Base-by-base conservation (phyloP, 1,139 yeast species). In the Lodderomyces metapsilosis region DNA sequence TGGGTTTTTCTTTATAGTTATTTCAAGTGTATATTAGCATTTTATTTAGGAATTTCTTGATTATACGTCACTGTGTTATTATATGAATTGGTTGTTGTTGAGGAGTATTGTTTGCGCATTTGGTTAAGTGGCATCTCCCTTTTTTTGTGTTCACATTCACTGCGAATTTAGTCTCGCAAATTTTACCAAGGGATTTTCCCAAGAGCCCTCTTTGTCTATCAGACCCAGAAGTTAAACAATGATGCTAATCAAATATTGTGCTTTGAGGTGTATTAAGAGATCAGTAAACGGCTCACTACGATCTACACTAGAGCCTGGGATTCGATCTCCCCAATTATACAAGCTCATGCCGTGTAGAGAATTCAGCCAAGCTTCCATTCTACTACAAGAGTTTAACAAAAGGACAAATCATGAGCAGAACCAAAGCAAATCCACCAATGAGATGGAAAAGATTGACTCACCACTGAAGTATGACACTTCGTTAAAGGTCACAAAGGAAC, bases 401-500 rank as follows among this genome's bases (percentile, higher is more conserved):
- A 18, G 5, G 13, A 9, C 25, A 4, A 11, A 13, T 4, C 24
- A 33, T 6, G 20, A 20, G 6, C 5, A 6, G 27, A 33, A 18
- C 8, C 24, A 27, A 18, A 24, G 21, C 22, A 12, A n/a, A n/a
- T 4, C 20, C 18, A 18, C 18, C 24, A 23, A 5, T 7, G 15
- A 12, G n/a, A 34, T 23, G 31, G 34, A 21, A 22, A 20, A 22
- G 24, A 17, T n/a, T n/a, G 17, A 25, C 16, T 3, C 18, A 16
- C 16, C 16, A 27, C 4, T 8, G 24, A 32, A 6, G 11, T 10
- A 3, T 4, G 34, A 32, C 16, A 32, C 5, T 32, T 18, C 34
- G 16, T 31, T 24, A 11, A 33, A 25, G 31, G 42, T 42, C 17
- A 63, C 71, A n/a, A 69, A 64, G 46, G 85, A 78, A 43, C 80